Evolutionary conservation across 2,329 filamentous ascomycete species (phyloP).

Genomic region (Tolypocladium amazonense): DNA sequence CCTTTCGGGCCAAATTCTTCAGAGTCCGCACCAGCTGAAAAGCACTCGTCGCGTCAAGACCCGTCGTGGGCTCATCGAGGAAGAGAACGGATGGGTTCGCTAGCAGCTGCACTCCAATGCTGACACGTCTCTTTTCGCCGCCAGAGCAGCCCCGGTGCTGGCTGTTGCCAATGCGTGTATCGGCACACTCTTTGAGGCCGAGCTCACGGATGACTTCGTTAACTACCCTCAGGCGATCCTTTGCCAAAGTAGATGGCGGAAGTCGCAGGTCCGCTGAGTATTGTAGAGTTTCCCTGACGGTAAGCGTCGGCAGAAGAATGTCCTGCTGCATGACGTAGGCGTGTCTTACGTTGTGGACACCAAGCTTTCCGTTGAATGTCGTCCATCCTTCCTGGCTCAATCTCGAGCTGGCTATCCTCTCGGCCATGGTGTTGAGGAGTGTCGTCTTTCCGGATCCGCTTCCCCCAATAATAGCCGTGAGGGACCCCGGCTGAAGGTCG

Average conservation of each 20-base stretch:
- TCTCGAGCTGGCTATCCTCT: conserved; percentile 49
- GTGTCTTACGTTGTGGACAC: conserved; percentile 45
- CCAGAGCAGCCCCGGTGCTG: conserved; percentile 68
- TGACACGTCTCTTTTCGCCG: conserved; percentile 66
- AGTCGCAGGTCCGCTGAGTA: conserved; percentile 66
- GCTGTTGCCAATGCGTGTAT: conserved; percentile 62
- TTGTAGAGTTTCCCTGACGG: conserved; percentile 62
- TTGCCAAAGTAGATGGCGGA: conserved; percentile 47
- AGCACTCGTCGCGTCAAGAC: conserved; percentile 66
- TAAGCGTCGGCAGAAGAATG: conserved; percentile 60
- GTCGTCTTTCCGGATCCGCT: conserved; percentile 67
- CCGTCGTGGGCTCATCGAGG: conserved; percentile 70
- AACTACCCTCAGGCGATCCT: conserved; percentile 52
- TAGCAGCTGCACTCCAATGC: conserved; percentile 69
- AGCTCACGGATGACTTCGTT: conserved; percentile 69
- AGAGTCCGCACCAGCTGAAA: conserved; percentile 63
- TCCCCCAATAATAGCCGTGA: conserved; percentile 68
- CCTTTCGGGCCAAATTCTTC: conserved; percentile 56
- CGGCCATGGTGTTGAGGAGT: conserved; percentile 59
- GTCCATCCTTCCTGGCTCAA: conserved; percentile 41
- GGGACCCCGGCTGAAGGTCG: conserved; percentile 50
- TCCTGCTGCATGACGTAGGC: conserved; percentile 72
- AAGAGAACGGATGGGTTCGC: conserved; percentile 70
- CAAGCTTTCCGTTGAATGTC: conserved; percentile 49
- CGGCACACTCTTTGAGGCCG: conserved; percentile 65